Evolutionary conservation across 2,329 filamentous ascomycete species (phyloP), one percentile per base, ranked within the genome.

Genomic region (Penicillium sp.): DNA sequence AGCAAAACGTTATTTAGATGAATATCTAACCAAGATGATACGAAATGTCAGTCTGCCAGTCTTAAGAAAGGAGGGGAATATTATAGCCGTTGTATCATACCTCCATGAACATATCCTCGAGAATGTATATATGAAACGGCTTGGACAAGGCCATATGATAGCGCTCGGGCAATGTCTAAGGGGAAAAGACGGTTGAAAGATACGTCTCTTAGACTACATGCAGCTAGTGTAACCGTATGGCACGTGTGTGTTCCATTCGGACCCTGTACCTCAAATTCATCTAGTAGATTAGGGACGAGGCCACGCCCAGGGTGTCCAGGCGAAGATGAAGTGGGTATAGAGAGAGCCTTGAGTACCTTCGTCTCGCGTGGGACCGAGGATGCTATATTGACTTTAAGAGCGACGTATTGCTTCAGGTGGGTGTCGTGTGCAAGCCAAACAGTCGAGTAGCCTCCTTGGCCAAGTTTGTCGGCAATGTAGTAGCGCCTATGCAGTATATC

Each of bases 381-480:
- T 43, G 61, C 54, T 20, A 60, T 59, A 16, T 48, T 48, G 24
- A 67, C 47, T 35, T 67, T 68, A 1, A 67, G 26, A 14, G 62
- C 62, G 46, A 67, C 61, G 47, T 66, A 67, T 11, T 28, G 46
- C 3, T 57, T 43, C 0, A 46, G 3, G 0, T 41, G 41, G 38
- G 47, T 57, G 41, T 74, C 70, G 3, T 51, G 62, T 4, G 69
- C 68, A 43, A 73, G 55, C 69, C 68, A 75, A 36, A 72, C 63
- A 0, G 68, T 73, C 3, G 70, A 73, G 50, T 65, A 70, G 4
- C 61, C 61, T 6, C 72, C 70, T 55, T 61, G 70, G 0, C 69
- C 70, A 5, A 74, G 58, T 51, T 74, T 74, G 14, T 70, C 68
- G 1, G 67, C 58, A 34, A 74, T 60, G 5, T 55, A 60, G 43